phyloP scores from a whole-genome alignment of 352 stramenopile genomes.

The Globisporangium sylvaticum region DNA sequence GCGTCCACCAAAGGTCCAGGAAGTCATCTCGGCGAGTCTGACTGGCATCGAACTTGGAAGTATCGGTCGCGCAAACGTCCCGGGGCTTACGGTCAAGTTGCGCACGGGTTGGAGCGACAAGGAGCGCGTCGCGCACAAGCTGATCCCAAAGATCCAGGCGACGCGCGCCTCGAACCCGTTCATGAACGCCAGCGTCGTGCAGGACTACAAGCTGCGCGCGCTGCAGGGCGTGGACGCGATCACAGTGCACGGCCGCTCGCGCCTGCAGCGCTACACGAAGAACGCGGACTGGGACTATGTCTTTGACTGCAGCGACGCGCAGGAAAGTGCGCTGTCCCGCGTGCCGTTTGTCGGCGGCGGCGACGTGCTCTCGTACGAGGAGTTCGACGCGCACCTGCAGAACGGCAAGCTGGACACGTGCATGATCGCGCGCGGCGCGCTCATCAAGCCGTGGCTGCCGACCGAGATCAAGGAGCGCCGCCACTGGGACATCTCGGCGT shows the following conservation, averaged over 20 bases:
- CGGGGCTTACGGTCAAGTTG: constrained; percentile 97
- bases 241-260: constrained; percentile 94
- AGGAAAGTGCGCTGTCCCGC: constrained; percentile 24
- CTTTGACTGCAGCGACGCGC: constrained; percentile 77
- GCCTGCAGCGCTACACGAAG: constrained; percentile 97
- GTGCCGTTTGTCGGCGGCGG: constrained; percentile 93
- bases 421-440: constrained; percentile 90
- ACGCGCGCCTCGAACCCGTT: constrained; percentile 51
- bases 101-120: constrained; percentile 97
- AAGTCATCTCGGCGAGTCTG: constrained; percentile 87
- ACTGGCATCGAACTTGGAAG: constrained; percentile 77
- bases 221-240: constrained; percentile 69
- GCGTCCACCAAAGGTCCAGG: constrained; percentile 83
- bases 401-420: constrained; percentile 85
- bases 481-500: constrained; percentile 96
- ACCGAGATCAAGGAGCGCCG: constrained; percentile 98
- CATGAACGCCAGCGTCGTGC: constrained; percentile 77
- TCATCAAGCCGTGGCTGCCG: constrained; percentile 99
- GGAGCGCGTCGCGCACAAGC: constrained; percentile 91
- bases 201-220: constrained; percentile 63
- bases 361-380: constrained; percentile 83
- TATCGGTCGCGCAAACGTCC: constrained; percentile 25
- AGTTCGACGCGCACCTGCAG: constrained; percentile 80
- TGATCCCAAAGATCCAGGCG: constrained; percentile 90
- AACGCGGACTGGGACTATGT: constrained; percentile 99